Percentiles rank a stretch among this genome's conserved stretches.
These are phyloP conservation scores for Curvularia eragrostidis DNA, from an alignment of 2,329 filamentous ascomycete species.

Conservation along the genomic window DNA sequence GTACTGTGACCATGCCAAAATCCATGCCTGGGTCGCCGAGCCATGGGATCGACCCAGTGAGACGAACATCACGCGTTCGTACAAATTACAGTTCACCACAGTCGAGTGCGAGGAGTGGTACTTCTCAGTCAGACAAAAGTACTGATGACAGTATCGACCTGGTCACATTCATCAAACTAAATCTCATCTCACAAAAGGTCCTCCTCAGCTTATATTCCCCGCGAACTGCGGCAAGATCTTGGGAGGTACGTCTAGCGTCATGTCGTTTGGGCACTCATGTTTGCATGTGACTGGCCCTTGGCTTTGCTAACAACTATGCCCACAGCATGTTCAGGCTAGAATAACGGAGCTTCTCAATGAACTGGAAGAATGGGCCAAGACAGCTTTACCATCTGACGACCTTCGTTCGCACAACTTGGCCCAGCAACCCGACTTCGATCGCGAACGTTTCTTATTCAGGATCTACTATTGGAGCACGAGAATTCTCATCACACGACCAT, in stretches of 20 bases:
- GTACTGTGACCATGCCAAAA: conserved; percentile 39
- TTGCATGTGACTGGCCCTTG: not conserved
- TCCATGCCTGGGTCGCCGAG: not conserved
- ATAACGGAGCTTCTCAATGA: conserved; percentile 41
- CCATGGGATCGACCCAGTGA: not conserved
- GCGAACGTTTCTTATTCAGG: conserved; percentile 26
- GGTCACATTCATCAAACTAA: conserved; percentile 31
- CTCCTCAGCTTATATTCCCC: conserved; percentile 47
- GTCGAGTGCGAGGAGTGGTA: not conserved
- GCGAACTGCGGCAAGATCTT: conserved; percentile 40
- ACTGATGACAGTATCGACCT: conserved; percentile 14
- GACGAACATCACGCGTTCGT: conserved; percentile 4
- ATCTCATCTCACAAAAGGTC: conserved; percentile 42
- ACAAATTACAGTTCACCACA: conserved; percentile 9
- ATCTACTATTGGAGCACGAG: conserved; percentile 46
- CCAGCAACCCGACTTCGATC: conserved; percentile 10
- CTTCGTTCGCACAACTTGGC: conserved; percentile 24
- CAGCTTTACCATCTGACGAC: conserved; percentile 19
- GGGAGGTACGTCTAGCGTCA: conserved; percentile 34
- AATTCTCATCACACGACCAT: conserved; percentile 50
- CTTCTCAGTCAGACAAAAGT: conserved; percentile 1
- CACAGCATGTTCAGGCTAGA: conserved; percentile 37
- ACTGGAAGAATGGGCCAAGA: conserved; percentile 43
- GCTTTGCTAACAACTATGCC: conserved; percentile 7
- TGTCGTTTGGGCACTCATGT: not conserved